Evolutionary conservation across 2,329 filamentous ascomycete species (phyloP).

Genomic region (Diaporthe sp.): DNA sequence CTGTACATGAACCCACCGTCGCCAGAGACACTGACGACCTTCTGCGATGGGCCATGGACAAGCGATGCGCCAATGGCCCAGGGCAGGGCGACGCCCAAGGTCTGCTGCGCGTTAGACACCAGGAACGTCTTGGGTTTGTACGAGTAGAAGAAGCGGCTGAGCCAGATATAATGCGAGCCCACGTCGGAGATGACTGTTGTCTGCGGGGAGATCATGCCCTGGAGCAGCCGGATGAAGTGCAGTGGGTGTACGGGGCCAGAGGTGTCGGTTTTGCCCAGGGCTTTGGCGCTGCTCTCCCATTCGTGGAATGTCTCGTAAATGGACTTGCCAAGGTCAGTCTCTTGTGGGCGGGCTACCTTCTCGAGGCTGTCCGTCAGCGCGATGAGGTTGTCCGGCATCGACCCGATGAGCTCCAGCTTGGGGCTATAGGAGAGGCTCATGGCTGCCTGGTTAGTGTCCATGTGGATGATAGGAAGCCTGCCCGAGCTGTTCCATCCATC

Average conservation of each 20-base stretch:
- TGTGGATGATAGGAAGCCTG: constrained; percentile 52
- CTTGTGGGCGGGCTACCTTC: constrained; percentile 46
- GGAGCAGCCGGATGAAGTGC: constrained; percentile 56
- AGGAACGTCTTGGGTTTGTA: constrained; percentile 56
- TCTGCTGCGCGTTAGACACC: constrained; percentile 60
- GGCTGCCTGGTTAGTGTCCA: constrained; percentile 53
- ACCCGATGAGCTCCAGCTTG: constrained; percentile 53
- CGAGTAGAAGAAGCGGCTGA: constrained; percentile 56
- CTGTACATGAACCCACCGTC: constrained; percentile 63
- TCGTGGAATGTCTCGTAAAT: constrained; percentile 49
- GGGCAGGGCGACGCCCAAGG: constrained; percentile 57
- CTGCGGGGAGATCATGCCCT: constrained; percentile 50
- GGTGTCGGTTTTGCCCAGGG: constrained; percentile 36
- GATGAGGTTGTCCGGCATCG: constrained; percentile 52
- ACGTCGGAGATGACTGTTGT: constrained; percentile 58
- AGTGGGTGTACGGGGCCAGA: constrained; percentile 53
- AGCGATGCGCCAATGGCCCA: constrained; percentile 60
- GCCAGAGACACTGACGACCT: constrained; percentile 56
- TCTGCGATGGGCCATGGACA: constrained; percentile 51
- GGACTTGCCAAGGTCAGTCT: constrained; percentile 46
- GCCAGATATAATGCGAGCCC: constrained; percentile 60
- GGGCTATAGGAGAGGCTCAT: constrained; percentile 54
- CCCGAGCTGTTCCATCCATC: constrained; percentile 53
- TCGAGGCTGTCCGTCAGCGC: constrained; percentile 46
- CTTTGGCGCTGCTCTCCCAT: constrained; percentile 44